Evolutionary conservation across 331 rosid genomes (phyloP), one percentile per base, ranked within the genome.

Genomic region (Erythrophleum ivorense): DNA sequence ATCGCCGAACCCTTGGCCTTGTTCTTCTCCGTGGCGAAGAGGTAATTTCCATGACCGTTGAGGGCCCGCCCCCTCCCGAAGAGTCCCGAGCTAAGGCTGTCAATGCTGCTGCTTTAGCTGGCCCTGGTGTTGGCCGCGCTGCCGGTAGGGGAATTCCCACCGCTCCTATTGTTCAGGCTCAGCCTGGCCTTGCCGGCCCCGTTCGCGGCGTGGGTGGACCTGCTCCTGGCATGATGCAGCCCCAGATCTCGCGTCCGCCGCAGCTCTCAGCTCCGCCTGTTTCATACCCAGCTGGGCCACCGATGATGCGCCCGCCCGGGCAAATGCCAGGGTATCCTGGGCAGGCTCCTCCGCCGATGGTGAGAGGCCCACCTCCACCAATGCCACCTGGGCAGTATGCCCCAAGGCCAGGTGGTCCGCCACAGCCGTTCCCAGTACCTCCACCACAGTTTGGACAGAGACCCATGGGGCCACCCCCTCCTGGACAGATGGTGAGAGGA

Each of bases 201-300:
- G 97, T 94, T 16, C 97, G 99, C 0, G 98, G 99, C 3, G 97
- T 94, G 0, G 99, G 99, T 11, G 98, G 99, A 0, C 98, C 99
- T 0, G 97, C 99, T 21, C 99, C 98, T 0, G 97, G 95, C 9
- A 96, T 96, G 99, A 96, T 96, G 99, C 99, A 94, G 87, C 97
- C 99, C 0, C 98, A 96, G 91, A 94, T 96, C 78, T 84, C 97
- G 3, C 94, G 98, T 0, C 94, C 92, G 0, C 94, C 94, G 2
- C 91, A 93, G 83, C 82, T 96, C 7, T 84, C 92, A 0, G 92
- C 94, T 7, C 99, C 97, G 2, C 94, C 99, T 0, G 90, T 90
- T 58, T 80, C 97, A 0, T 96, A 91, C 43, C 98, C 99, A 0
- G n/a, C 88, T 3, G 75, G 83, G 0, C 92, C 97, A 0, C 99